A percentile compares a stretch with the other conserved stretches of the same genome.
phyloP scores from a whole-genome alignment of 129 eudicot species.

The Cynara cardunculus region DNA sequence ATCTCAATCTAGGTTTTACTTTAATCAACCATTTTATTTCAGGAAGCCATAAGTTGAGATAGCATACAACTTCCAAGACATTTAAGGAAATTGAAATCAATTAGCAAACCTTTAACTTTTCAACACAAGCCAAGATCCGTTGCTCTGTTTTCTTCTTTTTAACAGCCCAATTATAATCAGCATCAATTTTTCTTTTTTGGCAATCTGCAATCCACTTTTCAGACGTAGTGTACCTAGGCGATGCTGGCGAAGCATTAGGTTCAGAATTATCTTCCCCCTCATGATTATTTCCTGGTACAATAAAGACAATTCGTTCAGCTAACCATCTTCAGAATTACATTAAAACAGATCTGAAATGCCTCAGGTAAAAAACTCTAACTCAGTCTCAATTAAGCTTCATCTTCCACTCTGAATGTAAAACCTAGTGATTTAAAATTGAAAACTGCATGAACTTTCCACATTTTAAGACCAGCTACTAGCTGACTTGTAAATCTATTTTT shows the following conservation, averaged over 20 bases:
- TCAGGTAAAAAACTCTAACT: background rate
- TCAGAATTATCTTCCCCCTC: constrained; percentile 48
- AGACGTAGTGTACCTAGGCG: constrained; percentile 64
- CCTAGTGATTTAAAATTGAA: background rate
- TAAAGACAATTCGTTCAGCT: constrained; percentile 12
- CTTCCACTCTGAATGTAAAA: background rate
- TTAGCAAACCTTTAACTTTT: constrained; percentile 69
- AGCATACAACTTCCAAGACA: background rate
- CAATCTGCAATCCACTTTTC: constrained; percentile 83
- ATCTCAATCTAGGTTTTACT: background rate
- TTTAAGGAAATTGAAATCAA: background rate
- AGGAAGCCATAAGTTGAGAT: background rate
- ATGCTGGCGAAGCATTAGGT: constrained; percentile 38
- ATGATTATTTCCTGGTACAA: constrained; percentile 38
- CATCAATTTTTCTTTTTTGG: constrained; percentile 63
- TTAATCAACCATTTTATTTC: constrained; percentile 4
- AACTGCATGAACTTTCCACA: background rate
- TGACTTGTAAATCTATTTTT: background rate
- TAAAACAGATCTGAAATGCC: constrained; percentile 21
- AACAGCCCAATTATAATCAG: constrained; percentile 55
- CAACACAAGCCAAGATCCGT: constrained; percentile 65
- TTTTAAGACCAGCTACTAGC: background rate
- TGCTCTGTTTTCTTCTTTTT: constrained; percentile 81
- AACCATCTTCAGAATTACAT: constrained; percentile 13
- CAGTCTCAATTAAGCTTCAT: background rate